Evolutionary conservation across 495 filamentous ascomycete species (phyloP), one percentile per base, ranked within the genome.

Genomic region (Physcia stellaris): DNA sequence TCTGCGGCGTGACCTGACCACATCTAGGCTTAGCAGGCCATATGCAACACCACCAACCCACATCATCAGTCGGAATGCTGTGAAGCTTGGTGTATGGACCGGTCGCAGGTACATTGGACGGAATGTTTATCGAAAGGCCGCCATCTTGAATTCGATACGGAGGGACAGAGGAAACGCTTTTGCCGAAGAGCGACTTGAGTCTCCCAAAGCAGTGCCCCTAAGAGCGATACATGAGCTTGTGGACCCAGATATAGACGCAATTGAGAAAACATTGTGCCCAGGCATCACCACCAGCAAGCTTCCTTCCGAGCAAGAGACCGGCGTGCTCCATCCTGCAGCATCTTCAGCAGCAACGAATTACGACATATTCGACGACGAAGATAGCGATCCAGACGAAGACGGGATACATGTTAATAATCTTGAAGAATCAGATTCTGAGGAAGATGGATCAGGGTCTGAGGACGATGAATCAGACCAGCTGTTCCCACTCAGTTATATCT

Each of bases 31-130:
- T 1, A 80, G 75, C 20, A 63, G 60, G 32, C 80, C 79, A 1
- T 85, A 74, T 50, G 79, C 78, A 1, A 58, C 66, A 9, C 80
- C 80, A 0, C 68, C 80, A 4, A 75, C 77, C 16, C 74, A 83
- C 52, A 76, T 82, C 38, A 60, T 77, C 37, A 70, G 76, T 53
- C 64, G 77, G 24, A 66, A 67, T 43, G 46, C 44, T 3, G 63
- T 62, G 38, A 77, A 68, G 53, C 63, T 75, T 13, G 68, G 78
- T 13, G 49, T 73, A 29, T 76, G 74, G 61, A 61, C 63, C 18
- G 60, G 59, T 42, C 56, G 57, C 22, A 60, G 48, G 31, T 32
- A 46, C 6, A 45, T 54, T n/a, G 59, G 56, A 9, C 51, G 54
- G 37, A 57, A 51, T 45, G 45, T 66, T 7, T 45, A 74, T n/a